Evolutionary conservation across 2,329 filamentous ascomycete species (phyloP).

Genomic region (Penicillium polonicum): DNA sequence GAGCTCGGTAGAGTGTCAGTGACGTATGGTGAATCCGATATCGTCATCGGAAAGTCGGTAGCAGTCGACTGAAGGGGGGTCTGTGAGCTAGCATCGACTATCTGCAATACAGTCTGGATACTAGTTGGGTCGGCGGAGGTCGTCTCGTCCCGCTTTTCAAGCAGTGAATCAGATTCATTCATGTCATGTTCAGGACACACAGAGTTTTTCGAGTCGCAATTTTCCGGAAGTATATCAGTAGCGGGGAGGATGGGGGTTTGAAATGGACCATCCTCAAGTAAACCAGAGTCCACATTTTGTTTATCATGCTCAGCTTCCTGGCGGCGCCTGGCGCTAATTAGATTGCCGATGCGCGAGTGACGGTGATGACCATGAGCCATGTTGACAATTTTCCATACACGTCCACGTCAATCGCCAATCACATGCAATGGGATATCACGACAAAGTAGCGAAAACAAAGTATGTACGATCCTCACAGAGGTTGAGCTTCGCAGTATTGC

Average conservation of each 20-base stretch:
- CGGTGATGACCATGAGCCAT: slow-evolving; percentile 25
- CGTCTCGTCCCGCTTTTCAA: slow-evolving; percentile 19
- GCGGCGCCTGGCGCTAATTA: slow-evolving; percentile 17
- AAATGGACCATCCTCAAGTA: neutral
- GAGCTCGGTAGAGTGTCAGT: slow-evolving; percentile 9
- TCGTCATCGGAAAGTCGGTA: slow-evolving; percentile 15
- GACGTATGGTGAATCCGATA: slow-evolving; percentile 14
- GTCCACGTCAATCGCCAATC: neutral
- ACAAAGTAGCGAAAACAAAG: neutral
- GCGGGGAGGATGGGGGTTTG: slow-evolving; percentile 1
- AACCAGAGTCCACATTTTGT: neutral
- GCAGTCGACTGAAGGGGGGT: slow-evolving; percentile 15
- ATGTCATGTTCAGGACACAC: slow-evolving; percentile 7
- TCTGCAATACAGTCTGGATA: slow-evolving; percentile 20
- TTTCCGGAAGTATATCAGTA: slow-evolving; percentile 6
- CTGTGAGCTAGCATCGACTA: slow-evolving; percentile 21
- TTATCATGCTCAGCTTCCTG: slow-evolving; percentile 3
- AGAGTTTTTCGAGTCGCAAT: slow-evolving; percentile 13
- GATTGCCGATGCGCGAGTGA: slow-evolving; percentile 19
- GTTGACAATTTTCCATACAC: slow-evolving; percentile 5
- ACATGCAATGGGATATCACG: neutral
- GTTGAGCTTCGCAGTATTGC: slow-evolving; percentile 12
- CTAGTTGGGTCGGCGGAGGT: slow-evolving; percentile 4
- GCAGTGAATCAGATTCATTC: neutral
- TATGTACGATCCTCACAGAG: slow-evolving; percentile 16